Base-by-base conservation (phyloP, 1,139 yeast genomes). In the Barnettozyma hawaiiensis region DNA sequence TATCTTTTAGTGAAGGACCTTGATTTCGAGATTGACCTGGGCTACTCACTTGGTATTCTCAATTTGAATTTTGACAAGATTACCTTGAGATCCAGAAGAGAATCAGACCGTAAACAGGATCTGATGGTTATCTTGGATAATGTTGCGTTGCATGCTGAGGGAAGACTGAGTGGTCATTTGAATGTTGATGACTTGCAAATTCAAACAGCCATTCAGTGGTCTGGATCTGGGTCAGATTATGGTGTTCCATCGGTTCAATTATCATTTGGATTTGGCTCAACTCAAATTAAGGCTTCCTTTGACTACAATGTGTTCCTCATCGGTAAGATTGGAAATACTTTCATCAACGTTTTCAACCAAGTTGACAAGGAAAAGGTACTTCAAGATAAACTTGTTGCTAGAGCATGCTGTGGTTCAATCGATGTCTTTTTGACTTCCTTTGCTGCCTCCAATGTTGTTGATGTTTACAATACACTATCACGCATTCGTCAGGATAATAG, bases 221-320 rank as follows among this genome's bases (percentile, higher is more conserved):
- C 73, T 34, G 54, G 66, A 16, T 69, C 69, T 11, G 71, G 71
- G 8, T 64, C 63, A 5, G 62, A 65, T 2, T 62, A 71, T 22
- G 76, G 71, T 27, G 76, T 82, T 9, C 97, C 97, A 0, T 62
- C 85, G 45, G 80, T 90, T 8, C 72, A 81, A 16, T 61, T 84
- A 4, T 72, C 83, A 0, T 67, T 77, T 4, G 81, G 83, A 0
- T 61, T 86, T 35, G 77, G 69, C 2, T 65, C 70, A 10, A 53
- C 86, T 16, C 78, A 78, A 33, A 58, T 76, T 9, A 83, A 82
- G 55, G 65, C 80, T 8, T 78, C 92, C 0, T 78, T 90, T 56
- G 97, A 92, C 58, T 86, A 80, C 58, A 96, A 90, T 58, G 78
- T 85, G 20, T 87, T 92, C 62, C 75, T 85, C 15, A 73, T 90